These are phyloP conservation scores for Sclerotinia trifoliorum DNA, from an alignment of 2,329 filamentous ascomycete species.

Conservation along the genomic window DNA sequence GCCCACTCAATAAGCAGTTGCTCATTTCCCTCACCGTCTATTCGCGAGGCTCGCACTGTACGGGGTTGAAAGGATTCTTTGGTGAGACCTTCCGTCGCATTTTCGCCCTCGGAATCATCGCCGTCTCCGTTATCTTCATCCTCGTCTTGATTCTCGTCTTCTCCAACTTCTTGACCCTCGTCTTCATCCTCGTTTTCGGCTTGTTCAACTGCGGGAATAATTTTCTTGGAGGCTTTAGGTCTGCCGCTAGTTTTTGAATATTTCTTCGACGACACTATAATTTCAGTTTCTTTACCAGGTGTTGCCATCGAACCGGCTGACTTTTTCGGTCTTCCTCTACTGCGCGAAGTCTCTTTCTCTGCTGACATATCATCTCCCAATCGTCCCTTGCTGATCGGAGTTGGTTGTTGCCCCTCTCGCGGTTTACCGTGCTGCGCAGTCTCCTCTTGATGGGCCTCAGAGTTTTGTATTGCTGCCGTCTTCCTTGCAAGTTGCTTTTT, in stretches of 20 bases:
- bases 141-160: neutral
- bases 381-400: neutral
- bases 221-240: neutral
- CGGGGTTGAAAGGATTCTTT: neutral
- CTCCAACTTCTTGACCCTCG: neutral
- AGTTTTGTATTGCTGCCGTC: neutral
- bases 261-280: neutral
- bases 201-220: neutral
- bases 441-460: neutral
- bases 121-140: neutral
- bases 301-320: neutral
- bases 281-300: neutral
- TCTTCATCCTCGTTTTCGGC: neutral
- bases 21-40: neutral
- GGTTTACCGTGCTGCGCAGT: neutral
- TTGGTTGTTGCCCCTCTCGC: neutral
- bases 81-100: neutral
- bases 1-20: conserved; percentile 4
- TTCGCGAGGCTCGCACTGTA: neutral
- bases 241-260: neutral
- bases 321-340: neutral
- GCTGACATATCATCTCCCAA: neutral
- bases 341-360: neutral
- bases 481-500: neutral
- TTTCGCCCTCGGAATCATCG: neutral